phyloP scores from a whole-genome alignment of 176 grass and related monocot genomes.

The Tillandsia leiboldiana region DNA sequence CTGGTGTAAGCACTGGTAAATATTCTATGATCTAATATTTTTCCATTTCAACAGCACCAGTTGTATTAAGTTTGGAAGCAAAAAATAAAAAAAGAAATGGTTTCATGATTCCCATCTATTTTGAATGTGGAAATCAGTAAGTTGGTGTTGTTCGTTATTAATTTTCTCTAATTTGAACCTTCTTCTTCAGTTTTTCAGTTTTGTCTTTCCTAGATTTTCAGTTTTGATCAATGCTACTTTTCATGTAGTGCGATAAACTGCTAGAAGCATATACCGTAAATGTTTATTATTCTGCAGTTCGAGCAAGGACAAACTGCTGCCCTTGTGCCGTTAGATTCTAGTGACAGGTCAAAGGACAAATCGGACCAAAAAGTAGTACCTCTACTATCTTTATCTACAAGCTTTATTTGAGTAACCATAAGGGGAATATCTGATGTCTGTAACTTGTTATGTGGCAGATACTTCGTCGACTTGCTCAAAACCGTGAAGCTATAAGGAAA shows the following conservation, averaged over 20 bases:
- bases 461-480: constrained; percentile 85
- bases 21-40: not conserved
- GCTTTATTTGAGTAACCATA: not conserved
- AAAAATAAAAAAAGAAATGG: not conserved
- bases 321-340: constrained; percentile 55
- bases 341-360: constrained; percentile 90
- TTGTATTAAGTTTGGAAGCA: too few species aligned
- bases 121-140: not conserved
- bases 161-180: not conserved
- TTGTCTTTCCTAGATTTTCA: not conserved
- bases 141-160: not conserved
- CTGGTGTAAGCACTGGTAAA: constrained; percentile 96
- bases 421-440: constrained; percentile 10
- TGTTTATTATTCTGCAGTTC: constrained; percentile 31
- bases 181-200: constrained; percentile 10
- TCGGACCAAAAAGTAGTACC: constrained; percentile 67
- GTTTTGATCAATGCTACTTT: not conserved
- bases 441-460: constrained; percentile 34
- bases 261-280: not conserved
- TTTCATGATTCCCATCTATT: not conserved
- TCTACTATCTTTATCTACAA: constrained; percentile 1
- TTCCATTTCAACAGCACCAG: not conserved
- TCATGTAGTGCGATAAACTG: not conserved
- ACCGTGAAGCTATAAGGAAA: constrained; percentile 95
- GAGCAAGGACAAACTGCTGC: constrained; percentile 43